Evolutionary conservation across 2,329 filamentous ascomycete genomes (phyloP).

Genomic region (Colletotrichum sublineola): DNA sequence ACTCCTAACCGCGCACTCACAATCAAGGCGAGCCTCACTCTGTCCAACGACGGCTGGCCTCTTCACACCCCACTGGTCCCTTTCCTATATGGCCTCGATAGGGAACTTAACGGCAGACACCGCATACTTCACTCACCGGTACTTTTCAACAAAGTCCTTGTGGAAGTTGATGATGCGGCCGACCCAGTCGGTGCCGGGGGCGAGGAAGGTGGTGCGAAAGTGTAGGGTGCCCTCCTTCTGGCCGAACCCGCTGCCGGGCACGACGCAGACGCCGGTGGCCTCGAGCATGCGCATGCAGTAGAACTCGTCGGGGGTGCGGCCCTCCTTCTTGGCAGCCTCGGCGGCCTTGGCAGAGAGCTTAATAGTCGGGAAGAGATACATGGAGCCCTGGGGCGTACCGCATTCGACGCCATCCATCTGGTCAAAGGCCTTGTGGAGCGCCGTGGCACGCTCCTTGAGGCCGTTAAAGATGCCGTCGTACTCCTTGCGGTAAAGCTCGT

Average conservation of each 20-base stretch:
- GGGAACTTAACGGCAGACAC: neutral
- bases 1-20: slow-evolving; percentile 15
- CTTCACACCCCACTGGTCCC: slow-evolving; percentile 8
- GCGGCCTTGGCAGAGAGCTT: slow-evolving; percentile 80
- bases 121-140: slow-evolving; percentile 54
- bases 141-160: slow-evolving; percentile 90
- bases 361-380: slow-evolving; percentile 99
- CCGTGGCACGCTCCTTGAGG: slow-evolving; percentile 82
- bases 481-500: slow-evolving; percentile 86
- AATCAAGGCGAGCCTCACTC: slow-evolving; percentile 4
- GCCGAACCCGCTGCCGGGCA: slow-evolving; percentile 92
- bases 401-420: slow-evolving; percentile 97
- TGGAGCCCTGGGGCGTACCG: slow-evolving; percentile 89
- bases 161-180: slow-evolving; percentile 91
- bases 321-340: slow-evolving; percentile 80
- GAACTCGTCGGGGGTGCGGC: slow-evolving; percentile 87
- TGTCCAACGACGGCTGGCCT: slow-evolving; percentile 14
- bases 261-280: slow-evolving; percentile 93
- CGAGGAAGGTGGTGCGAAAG: slow-evolving; percentile 96
- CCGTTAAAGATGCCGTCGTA: slow-evolving; percentile 86
- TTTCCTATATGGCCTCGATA: neutral
- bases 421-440: slow-evolving; percentile 90
- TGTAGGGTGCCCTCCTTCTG: slow-evolving; percentile 93
- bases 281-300: slow-evolving; percentile 94
- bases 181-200: slow-evolving; percentile 96